Base-by-base conservation (phyloP, 805 yeast genomes). In the Teunomyces kruisii region DNA sequence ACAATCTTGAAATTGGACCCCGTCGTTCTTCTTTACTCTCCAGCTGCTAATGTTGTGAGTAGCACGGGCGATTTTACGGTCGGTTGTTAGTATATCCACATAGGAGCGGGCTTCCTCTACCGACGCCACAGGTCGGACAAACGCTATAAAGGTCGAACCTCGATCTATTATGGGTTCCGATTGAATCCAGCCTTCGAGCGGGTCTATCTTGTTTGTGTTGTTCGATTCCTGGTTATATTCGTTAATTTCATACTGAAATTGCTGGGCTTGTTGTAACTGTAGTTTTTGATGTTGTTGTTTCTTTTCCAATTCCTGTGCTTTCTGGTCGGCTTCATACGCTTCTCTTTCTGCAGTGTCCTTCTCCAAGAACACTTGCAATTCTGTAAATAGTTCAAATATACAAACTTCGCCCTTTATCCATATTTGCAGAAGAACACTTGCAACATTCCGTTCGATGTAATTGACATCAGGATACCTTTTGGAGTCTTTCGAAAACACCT, bases 1-100 rank as follows among this genome's bases (percentile, higher is more conserved):
- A 55, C 88, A 90, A 55, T 94, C 97, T 55, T 88, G 94, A 39
- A 74, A 77, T 30, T 76, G 72, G 0, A 81, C 77, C 0, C 83
- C 88, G 14, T 73, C 70, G 1, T 58, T 67, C n/a, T 75, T 62
- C 45, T 74, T 73, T 3, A 94, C 84, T 50, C 98, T 70, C 85
- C 92, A 91, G 0, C 96, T 94, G 12, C 82, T 78, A 83, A 94
- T 94, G 49, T 84, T 84, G 64, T 92, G 98, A 1, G 77, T 62
- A 0, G 97, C 84, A 49, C 77, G 75, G 6, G 81, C 62, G 12
- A 94, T 74, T 61, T 81, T 85, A 30, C 80, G 76, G 56, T 91
- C 96, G 14, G 74, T 67, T 42, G 78, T 75, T 31, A 94, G 64
- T 9, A 66, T 58, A 0, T 72, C 74, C 4, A 92, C 58, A 29